phyloP scores from a whole-genome alignment of 1,284 basidiomycete genomes.

The Trichosporon coremiiforme region DNA sequence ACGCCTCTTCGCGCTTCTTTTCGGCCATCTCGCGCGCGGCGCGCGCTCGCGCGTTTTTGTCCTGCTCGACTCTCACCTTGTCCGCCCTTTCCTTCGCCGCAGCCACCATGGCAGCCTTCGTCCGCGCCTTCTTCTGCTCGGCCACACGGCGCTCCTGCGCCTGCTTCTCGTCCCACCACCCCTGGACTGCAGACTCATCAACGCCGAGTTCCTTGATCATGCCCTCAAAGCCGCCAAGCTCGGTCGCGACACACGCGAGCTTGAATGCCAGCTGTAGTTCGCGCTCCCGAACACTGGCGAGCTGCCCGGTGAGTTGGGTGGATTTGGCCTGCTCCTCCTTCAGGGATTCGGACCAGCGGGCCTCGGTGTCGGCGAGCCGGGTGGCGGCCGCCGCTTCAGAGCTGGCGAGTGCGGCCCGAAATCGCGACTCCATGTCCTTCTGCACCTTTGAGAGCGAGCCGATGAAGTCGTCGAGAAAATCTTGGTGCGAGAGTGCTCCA shows the following conservation, averaged over 20 bases:
- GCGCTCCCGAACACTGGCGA: background rate
- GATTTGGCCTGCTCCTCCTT: background rate
- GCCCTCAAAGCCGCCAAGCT: background rate
- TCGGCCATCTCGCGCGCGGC: background rate
- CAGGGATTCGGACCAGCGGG: background rate
- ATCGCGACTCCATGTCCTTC: background rate
- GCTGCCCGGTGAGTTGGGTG: background rate
- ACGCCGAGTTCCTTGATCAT: background rate
- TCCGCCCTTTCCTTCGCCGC: background rate
- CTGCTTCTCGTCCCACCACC: background rate
- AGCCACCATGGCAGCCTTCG: constrained; percentile 3
- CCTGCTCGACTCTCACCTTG: background rate
- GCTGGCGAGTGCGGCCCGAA: background rate
- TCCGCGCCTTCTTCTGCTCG: background rate
- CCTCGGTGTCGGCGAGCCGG: background rate
- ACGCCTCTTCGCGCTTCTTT: background rate
- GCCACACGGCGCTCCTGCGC: background rate
- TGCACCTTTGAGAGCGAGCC: background rate
- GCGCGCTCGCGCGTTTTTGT: background rate
- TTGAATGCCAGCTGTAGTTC: background rate
- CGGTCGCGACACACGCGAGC: background rate
- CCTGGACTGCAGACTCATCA: background rate
- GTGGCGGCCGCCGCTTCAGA: background rate
- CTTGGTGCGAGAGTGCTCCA: background rate
- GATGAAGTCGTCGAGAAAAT: constrained; percentile 11